Percentiles rank a stretch among this genome's conserved stretches.
These are phyloP conservation scores for Acer yangbiense DNA, from an alignment of 345 rosid species.

Conservation along the genomic window DNA sequence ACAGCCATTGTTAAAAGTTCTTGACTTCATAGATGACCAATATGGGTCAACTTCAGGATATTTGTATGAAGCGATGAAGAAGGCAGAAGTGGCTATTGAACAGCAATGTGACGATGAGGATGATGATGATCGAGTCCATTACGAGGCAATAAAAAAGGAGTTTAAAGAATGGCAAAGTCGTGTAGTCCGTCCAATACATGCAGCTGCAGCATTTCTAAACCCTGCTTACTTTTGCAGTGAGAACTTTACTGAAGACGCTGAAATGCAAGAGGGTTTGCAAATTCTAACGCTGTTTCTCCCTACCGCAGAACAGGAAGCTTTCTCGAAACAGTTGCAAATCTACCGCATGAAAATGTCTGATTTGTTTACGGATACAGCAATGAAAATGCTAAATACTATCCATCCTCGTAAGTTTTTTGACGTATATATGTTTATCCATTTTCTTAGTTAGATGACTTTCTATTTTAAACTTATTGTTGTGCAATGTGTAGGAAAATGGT, in stretches of 20 bases:
- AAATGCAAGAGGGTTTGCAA: conserved; percentile 2
- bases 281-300: neutral
- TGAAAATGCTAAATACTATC: too few relatives aligned
- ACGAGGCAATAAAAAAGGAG: neutral
- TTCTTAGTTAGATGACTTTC: too few relatives aligned
- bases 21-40: conserved; percentile 1
- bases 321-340: too few relatives aligned
- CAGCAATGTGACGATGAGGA: neutral
- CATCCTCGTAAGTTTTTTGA: too few relatives aligned
- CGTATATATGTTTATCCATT: too few relatives aligned
- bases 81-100: neutral
- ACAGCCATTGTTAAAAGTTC: conserved; percentile 17
- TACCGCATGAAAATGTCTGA: too few relatives aligned
- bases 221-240: neutral
- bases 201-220: conserved; percentile 18
- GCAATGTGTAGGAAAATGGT: conserved; percentile 14
- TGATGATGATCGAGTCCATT: neutral
- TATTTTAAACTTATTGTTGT: neutral
- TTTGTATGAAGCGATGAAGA: conserved; percentile 14
- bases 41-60: conserved; percentile 16
- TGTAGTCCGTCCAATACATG: conserved; percentile 18
- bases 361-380: too few relatives aligned
- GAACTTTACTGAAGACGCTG: neutral
- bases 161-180: neutral
- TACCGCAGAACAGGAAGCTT: too few relatives aligned